phyloP scores from a whole-genome alignment of 116 monocot genomes.

The Posidonia oceanica region DNA sequence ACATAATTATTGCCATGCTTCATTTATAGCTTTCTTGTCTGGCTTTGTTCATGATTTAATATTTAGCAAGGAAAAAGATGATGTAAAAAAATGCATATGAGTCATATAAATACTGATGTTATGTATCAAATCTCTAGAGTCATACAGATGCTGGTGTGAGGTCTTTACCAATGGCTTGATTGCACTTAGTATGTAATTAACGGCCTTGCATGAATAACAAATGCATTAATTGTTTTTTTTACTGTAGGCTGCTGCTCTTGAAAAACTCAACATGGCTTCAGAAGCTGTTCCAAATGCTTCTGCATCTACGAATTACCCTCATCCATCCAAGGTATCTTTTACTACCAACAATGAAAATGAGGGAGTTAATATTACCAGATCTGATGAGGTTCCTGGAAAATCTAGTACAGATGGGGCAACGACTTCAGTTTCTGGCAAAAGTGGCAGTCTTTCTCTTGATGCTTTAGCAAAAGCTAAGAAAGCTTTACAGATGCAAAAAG shows the following conservation, averaged over 20 bases:
- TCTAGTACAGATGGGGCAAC: conserved; percentile 94
- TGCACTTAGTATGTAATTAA: background rate
- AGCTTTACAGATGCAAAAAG: conserved; percentile 88
- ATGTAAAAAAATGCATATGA: no score
- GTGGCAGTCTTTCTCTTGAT: conserved; percentile 75
- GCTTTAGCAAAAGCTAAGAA: conserved; percentile 98
- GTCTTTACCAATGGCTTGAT: no score
- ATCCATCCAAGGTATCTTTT: conserved; percentile 84
- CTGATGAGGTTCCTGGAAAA: conserved; percentile 99
- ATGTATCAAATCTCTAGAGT: no score
- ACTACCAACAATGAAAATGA: conserved; percentile 97
- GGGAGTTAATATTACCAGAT: conserved; percentile 96
- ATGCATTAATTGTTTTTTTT: background rate
- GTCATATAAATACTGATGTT: no score
- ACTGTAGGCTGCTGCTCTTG: conserved; percentile 19
- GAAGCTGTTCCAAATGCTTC: conserved; percentile 21
- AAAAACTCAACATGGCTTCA: conserved; percentile 29
- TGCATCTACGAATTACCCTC: conserved; percentile 19
- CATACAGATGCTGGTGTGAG: no score
- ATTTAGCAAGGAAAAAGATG: no score
- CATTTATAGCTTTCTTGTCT: no score
- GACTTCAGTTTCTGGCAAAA: conserved; percentile 54
- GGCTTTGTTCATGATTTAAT: no score
- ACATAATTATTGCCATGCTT: no score
- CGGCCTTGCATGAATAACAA: background rate